These are phyloP conservation scores for Penicillium sp. DNA, from an alignment of 2,329 filamentous ascomycete species.

Conservation along the genomic window DNA sequence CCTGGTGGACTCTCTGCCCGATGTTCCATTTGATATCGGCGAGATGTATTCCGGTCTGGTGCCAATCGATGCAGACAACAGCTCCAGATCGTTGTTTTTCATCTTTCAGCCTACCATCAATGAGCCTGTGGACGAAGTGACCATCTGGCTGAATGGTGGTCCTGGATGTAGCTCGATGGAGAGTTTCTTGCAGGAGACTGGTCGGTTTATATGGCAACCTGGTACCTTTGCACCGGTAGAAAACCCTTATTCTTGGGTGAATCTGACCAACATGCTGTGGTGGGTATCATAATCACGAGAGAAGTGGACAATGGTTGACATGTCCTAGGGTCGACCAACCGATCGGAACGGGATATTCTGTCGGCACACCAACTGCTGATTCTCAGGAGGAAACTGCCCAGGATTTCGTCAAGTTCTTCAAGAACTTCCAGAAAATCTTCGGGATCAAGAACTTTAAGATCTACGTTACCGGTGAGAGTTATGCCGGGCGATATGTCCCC, in stretches of 20 bases:
- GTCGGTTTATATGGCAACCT: conserved; percentile 66
- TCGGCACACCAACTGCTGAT: conserved; percentile 61
- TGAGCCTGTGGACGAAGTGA: conserved; percentile 43
- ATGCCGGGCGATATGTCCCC: conserved; percentile 66
- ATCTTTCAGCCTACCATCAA: conserved; percentile 48
- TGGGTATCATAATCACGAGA: conserved; percentile 43
- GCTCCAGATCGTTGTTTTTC: conserved; percentile 47
- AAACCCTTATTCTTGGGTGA: conserved; percentile 71
- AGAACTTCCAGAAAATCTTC: conserved; percentile 71
- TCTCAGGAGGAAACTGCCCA: conserved; percentile 64
- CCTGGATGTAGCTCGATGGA: conserved; percentile 58
- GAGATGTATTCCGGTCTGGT: conserved; percentile 50
- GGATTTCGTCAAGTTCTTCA: conserved; percentile 74
- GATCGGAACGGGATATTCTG: conserved; percentile 64
- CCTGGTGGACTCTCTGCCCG: conserved; percentile 64
- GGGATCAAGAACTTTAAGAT: conserved; percentile 64
- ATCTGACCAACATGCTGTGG: conserved; percentile 73
- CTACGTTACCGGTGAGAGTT: conserved; percentile 71
- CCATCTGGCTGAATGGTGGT: conserved; percentile 52
- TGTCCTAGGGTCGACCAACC: conserved; percentile 34
- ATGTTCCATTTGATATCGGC: conserved; percentile 65
- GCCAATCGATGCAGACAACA: conserved; percentile 51
- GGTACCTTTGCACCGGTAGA: conserved; percentile 63
- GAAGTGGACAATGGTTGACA: neutral
- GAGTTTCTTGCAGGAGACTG: conserved; percentile 72